phyloP scores from a whole-genome alignment of 306 rosid genomes.

The Coriaria nepalensis region DNA sequence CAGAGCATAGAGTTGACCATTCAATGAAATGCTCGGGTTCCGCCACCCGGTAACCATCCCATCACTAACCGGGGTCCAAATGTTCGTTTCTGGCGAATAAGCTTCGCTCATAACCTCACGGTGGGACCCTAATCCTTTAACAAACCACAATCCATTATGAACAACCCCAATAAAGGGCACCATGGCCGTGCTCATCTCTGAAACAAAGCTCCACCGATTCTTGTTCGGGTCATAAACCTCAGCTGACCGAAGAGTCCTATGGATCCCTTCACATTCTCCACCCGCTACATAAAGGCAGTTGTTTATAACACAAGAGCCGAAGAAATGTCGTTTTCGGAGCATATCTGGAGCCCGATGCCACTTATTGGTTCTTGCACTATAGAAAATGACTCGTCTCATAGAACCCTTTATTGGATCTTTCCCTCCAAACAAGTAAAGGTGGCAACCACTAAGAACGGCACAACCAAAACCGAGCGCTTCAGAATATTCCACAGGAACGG shows the following conservation, averaged over 20 bases:
- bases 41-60: slow-evolving; percentile 96
- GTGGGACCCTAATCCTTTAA: slow-evolving; percentile 85
- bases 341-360: slow-evolving; percentile 98
- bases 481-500: slow-evolving; percentile 89
- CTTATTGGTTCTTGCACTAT: slow-evolving; percentile 84
- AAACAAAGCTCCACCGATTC: slow-evolving; percentile 79
- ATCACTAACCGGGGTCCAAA: slow-evolving; percentile 66
- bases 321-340: slow-evolving; percentile 90
- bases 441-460: slow-evolving; percentile 98
- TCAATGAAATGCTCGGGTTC: slow-evolving; percentile 81
- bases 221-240: slow-evolving; percentile 88
- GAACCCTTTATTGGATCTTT: slow-evolving; percentile 84
- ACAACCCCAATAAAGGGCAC: slow-evolving; percentile 96
- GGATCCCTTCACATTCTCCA: slow-evolving; percentile 98
- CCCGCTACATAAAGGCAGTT: slow-evolving; percentile 97
- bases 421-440: slow-evolving; percentile 91
- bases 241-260: slow-evolving; percentile 90
- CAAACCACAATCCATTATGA: slow-evolving; percentile 79
- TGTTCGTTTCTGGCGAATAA: slow-evolving; percentile 78
- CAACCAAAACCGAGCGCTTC: slow-evolving; percentile 96
- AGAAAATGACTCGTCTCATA: slow-evolving; percentile 95
- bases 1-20: slow-evolving; percentile 75
- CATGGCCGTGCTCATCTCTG: slow-evolving; percentile 95
- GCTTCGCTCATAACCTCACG: slow-evolving; percentile 92
- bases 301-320: slow-evolving; percentile 89